Base-by-base conservation (phyloP, 768 basidiomycete species). In the Boletus rufocinnamomeus region DNA sequence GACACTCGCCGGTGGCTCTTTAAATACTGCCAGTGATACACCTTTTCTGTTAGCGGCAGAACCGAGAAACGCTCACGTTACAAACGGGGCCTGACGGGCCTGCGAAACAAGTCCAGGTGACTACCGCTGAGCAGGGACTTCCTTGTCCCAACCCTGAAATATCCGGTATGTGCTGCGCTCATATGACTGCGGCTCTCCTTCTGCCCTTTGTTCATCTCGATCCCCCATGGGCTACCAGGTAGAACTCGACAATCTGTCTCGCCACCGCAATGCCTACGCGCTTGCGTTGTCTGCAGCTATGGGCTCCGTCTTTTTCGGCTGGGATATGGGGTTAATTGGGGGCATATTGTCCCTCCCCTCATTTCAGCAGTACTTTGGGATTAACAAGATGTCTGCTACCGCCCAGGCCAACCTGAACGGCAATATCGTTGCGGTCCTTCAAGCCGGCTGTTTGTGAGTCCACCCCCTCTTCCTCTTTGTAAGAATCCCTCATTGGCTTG, bases 261-360 rank as follows among this genome's bases (percentile, higher is more conserved):
- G 65, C 35, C 74, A 77, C 62, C 75, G 77, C 46, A 80, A 81
- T 69, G 79, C 80, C 3, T 82, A 82, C 57, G 54, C 72, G 4
- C 72, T 82, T 19, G 74, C 81, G 9, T 50, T 73, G 19, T 80
- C 80, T 14, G 81, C 79, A 0, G 68, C 79, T 1, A 73, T 80
- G 73, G 81, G 80, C 11, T 79, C 78, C 40, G 74, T 82, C n/a
- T 82, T 80, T 70, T 80, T 70, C 50, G 81, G 80, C 19, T 80
- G 80, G 78, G 80, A 83, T 56, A 74, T 75, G 2, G 79, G 79
- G 9, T 62, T 83, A 50, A 83, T 83, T 35, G 81, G 82, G 13
- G 82, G 82, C 37, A 69, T 83, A 14, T 67, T 82, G 44, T 63
- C 80, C 21, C 67, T 83, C 16, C 40, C 63, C 6, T 80, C 82